Evolutionary conservation across 306 rosid species (phyloP).

Genomic region (Hippophae tibetana): DNA sequence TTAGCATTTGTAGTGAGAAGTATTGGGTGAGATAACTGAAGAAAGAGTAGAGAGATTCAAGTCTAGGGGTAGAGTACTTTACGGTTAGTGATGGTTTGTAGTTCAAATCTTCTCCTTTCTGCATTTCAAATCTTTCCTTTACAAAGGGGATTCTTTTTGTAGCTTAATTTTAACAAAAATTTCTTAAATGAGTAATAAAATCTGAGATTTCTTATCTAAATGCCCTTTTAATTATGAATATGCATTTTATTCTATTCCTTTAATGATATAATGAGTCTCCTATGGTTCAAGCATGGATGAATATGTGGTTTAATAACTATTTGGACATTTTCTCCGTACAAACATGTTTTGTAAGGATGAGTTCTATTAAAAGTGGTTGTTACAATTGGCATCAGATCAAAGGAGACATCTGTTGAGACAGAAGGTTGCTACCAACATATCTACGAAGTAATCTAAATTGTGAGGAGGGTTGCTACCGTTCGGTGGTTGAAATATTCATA

Average conservation of each 20-base stretch:
- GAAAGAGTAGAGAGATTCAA: constrained; percentile 29
- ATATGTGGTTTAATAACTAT: too few relatives aligned
- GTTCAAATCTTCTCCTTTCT: constrained; percentile 33
- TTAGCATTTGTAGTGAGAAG: constrained; percentile 52
- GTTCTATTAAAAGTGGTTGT: too few relatives aligned
- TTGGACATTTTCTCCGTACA: too few relatives aligned
- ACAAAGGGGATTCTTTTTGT: constrained; percentile 93
- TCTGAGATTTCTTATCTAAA: constrained; percentile 31
- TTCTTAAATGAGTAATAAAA: constrained; percentile 60
- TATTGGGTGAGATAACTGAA: constrained; percentile 13
- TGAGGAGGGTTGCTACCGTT: too few relatives aligned
- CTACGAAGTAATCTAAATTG: too few relatives aligned
- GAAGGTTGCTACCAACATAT: too few relatives aligned
- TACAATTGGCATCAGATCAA: too few relatives aligned
- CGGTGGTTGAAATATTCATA: too few relatives aligned
- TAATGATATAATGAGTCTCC: too few relatives aligned
- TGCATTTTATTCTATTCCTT: background rate
- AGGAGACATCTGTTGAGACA: too few relatives aligned
- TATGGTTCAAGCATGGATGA: too few relatives aligned
- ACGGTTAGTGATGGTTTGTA: constrained; percentile 45
- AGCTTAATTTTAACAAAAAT: constrained; percentile 74
- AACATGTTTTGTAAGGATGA: too few relatives aligned
- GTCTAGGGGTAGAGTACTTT: constrained; percentile 56
- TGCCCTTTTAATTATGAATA: constrained; percentile 2
- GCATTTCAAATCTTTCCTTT: constrained; percentile 37